Percentiles rank a stretch among this genome's conserved stretches.
These are phyloP conservation scores for Mucor piriformis DNA, from an alignment of 371 early-diverging fungal species.

Conservation along the genomic window DNA sequence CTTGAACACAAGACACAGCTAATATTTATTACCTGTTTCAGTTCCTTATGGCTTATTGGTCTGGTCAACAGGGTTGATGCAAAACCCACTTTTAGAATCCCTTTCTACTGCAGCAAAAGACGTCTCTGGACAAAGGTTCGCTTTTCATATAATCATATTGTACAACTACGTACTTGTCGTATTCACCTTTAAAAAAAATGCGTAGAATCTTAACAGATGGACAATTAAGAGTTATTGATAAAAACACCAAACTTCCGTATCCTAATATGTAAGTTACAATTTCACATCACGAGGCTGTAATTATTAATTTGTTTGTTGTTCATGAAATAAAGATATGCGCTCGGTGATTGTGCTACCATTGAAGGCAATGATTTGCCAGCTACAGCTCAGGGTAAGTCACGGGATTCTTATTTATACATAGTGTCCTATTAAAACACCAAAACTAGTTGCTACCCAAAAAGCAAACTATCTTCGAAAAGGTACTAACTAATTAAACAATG, in stretches of 20 bases:
- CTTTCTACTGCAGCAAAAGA: slow-evolving; percentile 49
- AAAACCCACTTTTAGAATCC: slow-evolving; percentile 60
- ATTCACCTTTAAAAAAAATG: too few species aligned
- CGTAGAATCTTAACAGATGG: slow-evolving; percentile 65
- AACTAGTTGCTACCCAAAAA: slow-evolving; percentile 75
- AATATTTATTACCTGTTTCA: slow-evolving; percentile 11
- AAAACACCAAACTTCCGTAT: slow-evolving; percentile 40
- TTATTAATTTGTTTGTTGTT: too few species aligned
- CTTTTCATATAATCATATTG: not conserved
- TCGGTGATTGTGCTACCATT: slow-evolving; percentile 83
- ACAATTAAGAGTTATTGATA: slow-evolving; percentile 61
- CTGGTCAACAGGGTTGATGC: slow-evolving; percentile 77
- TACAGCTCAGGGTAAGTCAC: slow-evolving; percentile 65
- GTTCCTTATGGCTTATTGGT: slow-evolving; percentile 65
- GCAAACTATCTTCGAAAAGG: slow-evolving; percentile 64
- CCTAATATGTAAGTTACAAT: slow-evolving; percentile 37
- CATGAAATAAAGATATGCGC: slow-evolving; percentile 57
- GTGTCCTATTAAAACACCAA: not conserved
- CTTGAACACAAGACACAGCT: not conserved
- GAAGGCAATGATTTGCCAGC: slow-evolving; percentile 65
- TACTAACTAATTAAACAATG: slow-evolving; percentile 1
- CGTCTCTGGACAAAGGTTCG: slow-evolving; percentile 31
- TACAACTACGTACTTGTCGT: not conserved
- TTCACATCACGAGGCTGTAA: not conserved
- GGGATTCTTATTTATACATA: not conserved